Conservation (phyloP, 1,284 basidiomycete genomes). For the Malassezia japonica region DNA sequence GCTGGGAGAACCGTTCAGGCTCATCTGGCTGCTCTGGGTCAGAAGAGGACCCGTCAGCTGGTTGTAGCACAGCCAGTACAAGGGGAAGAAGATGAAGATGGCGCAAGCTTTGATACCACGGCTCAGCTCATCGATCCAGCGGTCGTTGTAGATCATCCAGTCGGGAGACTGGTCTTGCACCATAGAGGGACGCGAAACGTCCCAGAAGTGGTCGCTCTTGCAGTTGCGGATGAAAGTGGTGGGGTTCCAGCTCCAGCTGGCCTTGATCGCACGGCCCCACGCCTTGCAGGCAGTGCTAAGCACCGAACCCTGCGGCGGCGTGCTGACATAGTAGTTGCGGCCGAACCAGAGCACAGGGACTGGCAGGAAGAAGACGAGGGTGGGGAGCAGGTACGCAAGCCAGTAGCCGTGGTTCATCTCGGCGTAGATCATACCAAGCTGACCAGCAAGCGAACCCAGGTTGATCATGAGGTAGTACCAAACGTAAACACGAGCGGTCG, state of each 20-base stretch:
- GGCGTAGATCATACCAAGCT: constrained; percentile 49
- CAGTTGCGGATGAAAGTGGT: constrained; percentile 30
- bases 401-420: constrained; percentile 51
- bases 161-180: constrained; percentile 41
- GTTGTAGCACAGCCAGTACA: constrained; percentile 52
- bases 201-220: constrained; percentile 65
- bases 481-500: constrained; percentile 50
- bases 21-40: constrained; percentile 51
- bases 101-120: constrained; percentile 73
- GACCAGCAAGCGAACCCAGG: constrained; percentile 43
- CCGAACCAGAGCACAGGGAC: constrained; percentile 64
- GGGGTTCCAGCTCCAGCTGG: constrained; percentile 49
- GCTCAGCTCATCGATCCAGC: constrained; percentile 67
- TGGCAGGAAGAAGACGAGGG: constrained; percentile 50
- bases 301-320: constrained; percentile 70
- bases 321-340: constrained; percentile 58
- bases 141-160: constrained; percentile 53
- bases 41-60: constrained; percentile 62
- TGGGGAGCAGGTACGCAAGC: constrained; percentile 51
- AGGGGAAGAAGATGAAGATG: constrained; percentile 65
- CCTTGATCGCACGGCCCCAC: constrained; percentile 39
- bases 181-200: constrained; percentile 59
- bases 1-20: constrained; percentile 63
- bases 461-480: constrained; percentile 49
- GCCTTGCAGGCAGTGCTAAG: constrained; percentile 54